These are phyloP conservation scores for Pontederia paniculata DNA, from an alignment of 176 grass and related monocot genomes.

Conservation along the genomic window DNA sequence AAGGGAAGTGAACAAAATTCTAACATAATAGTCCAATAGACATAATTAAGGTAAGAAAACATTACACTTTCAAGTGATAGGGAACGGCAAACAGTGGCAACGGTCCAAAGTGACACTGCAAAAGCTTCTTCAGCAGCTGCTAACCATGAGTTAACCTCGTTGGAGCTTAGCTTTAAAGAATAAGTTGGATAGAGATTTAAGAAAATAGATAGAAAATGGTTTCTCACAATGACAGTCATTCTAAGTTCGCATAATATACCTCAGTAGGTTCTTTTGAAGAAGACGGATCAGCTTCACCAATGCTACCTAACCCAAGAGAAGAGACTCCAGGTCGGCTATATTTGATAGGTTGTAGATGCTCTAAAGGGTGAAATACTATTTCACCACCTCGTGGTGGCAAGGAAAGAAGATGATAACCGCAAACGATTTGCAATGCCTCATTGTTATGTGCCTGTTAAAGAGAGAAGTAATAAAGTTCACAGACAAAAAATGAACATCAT, in stretches of 20 bases:
- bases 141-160: slow-evolving; percentile 54
- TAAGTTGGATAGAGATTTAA: slow-evolving; percentile 12
- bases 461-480: slow-evolving; percentile 13
- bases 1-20: not conserved
- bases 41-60: slow-evolving; percentile 12
- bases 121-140: slow-evolving; percentile 86
- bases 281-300: slow-evolving; percentile 26
- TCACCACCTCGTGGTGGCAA: slow-evolving; percentile 70
- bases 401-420: slow-evolving; percentile 79
- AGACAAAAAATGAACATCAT: slow-evolving; percentile 16
- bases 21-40: slow-evolving; percentile 6
- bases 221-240: too few species aligned
- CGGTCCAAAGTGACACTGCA: slow-evolving; percentile 82
- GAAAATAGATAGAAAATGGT: slow-evolving; percentile 6
- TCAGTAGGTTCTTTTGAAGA: slow-evolving; percentile 34
- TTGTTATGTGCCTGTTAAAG: slow-evolving; percentile 69
- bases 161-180: slow-evolving; percentile 16
- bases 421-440: slow-evolving; percentile 87
- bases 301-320: slow-evolving; percentile 43
- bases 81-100: slow-evolving; percentile 63
- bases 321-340: slow-evolving; percentile 51
- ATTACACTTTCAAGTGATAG: slow-evolving; percentile 89
- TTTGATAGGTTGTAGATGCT: slow-evolving; percentile 86
- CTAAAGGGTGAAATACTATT: slow-evolving; percentile 75
- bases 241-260: slow-evolving; percentile 33